Percentiles rank a stretch among this genome's conserved stretches.
These are phyloP conservation scores for Eucalyptus regnans DNA, from an alignment of 345 rosid genomes.

Conservation along the genomic window DNA sequence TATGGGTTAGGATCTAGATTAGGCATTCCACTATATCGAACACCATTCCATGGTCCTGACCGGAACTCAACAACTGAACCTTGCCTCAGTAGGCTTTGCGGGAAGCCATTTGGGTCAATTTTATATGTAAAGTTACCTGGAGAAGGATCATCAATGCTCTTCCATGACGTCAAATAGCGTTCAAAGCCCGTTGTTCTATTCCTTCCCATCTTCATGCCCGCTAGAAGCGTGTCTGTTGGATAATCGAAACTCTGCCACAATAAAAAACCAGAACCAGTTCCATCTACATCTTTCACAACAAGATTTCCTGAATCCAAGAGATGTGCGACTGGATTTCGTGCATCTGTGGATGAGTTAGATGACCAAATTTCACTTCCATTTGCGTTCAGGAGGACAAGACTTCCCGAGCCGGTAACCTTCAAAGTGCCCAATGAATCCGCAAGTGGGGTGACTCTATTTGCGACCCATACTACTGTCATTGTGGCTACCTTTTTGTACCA, in stretches of 20 bases:
- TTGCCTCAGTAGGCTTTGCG: slow-evolving; percentile 11
- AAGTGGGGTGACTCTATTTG: neutral
- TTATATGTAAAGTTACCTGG: slow-evolving; percentile 7
- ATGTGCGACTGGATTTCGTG: neutral
- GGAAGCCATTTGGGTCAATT: slow-evolving; percentile 19
- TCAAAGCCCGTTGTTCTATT: slow-evolving; percentile 13
- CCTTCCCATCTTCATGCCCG: slow-evolving; percentile 41
- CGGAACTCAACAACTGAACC: slow-evolving; percentile 5
- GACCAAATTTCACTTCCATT: neutral
- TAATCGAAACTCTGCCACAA: slow-evolving; percentile 62
- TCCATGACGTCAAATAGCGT: slow-evolving; percentile 29
- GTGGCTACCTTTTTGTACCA: slow-evolving; percentile 9
- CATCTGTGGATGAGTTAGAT: neutral
- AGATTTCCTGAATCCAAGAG: slow-evolving; percentile 18
- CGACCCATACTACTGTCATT: slow-evolving; percentile 6
- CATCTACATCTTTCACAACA: slow-evolving; percentile 8
- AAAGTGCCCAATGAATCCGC: neutral
- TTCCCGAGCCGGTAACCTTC: neutral
- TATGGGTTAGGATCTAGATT: neutral
- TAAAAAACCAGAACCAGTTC: neutral
- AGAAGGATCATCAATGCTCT: slow-evolving; percentile 26
- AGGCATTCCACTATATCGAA: slow-evolving; percentile 22
- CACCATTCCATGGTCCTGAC: slow-evolving; percentile 40
- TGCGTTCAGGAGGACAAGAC: neutral
- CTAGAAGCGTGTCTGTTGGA: slow-evolving; percentile 22